These are phyloP conservation scores for Tilletiaria anomala DNA, from an alignment of 1,284 basidiomycete species.

Conservation along the genomic window DNA sequence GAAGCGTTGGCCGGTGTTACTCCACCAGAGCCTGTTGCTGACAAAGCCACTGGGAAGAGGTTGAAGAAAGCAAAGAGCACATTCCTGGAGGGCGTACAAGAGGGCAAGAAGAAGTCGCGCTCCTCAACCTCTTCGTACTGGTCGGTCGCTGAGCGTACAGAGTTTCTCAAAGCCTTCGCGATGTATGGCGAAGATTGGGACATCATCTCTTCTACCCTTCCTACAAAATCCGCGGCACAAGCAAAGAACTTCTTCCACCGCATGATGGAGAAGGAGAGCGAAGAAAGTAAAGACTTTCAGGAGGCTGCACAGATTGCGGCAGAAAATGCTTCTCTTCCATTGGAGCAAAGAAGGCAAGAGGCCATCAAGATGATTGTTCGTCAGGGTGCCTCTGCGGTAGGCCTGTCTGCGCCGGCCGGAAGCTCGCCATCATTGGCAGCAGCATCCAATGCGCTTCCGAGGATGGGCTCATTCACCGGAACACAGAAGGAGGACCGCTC, in stretches of 20 bases:
- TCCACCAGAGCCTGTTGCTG: no score
- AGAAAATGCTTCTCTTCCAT: no score
- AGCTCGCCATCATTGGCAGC: no score
- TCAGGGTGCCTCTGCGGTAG: no score
- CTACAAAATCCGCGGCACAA: slow-evolving; percentile 65
- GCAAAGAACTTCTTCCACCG: slow-evolving; percentile 52
- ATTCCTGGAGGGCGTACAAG: slow-evolving; percentile 35
- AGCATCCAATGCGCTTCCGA: no score
- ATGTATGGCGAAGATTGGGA: slow-evolving; percentile 62
- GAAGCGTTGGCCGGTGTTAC: slow-evolving; percentile 38
- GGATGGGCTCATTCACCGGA: no score
- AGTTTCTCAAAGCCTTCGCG: slow-evolving; percentile 53
- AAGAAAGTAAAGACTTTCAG: no score
- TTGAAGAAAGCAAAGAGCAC: slow-evolving; percentile 39
- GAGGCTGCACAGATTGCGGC: no score
- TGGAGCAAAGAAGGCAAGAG: no score
- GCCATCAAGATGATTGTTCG: no score
- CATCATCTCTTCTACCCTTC: slow-evolving; percentile 57
- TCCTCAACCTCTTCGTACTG: slow-evolving; percentile 43
- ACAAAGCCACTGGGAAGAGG: slow-evolving; percentile 9
- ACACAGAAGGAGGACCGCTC: no score
- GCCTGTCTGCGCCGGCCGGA: no score
- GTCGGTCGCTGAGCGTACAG: slow-evolving; percentile 45
- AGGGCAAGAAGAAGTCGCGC: slow-evolving; percentile 24
- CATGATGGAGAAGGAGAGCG: slow-evolving; percentile 4